These are phyloP conservation scores for Crithidia fasciculata DNA, from an alignment of 208 protist species.

Conservation along the genomic window DNA sequence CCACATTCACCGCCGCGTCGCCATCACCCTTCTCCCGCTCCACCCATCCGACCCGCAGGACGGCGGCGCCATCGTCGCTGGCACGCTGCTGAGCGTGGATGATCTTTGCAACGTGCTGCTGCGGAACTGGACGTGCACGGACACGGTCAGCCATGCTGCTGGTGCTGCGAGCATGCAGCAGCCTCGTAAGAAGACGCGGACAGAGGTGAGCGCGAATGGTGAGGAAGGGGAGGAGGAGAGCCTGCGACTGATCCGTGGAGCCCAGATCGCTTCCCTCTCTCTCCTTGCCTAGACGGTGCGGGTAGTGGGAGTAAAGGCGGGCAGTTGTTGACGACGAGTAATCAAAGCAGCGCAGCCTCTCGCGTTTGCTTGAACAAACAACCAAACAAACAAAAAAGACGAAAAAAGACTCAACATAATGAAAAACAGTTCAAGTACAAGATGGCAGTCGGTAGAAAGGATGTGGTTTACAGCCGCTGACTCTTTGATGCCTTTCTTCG, in stretches of 20 bases:
- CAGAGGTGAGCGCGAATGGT: background rate
- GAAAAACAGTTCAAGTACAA: no score
- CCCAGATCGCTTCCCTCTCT: conserved; percentile 53
- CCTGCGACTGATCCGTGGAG: conserved; percentile 61
- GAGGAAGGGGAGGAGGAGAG: conserved; percentile 10
- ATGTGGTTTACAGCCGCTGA: no score
- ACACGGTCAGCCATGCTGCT: background rate
- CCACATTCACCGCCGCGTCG: conserved; percentile 42
- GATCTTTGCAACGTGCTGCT: conserved; percentile 75
- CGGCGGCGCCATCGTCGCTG: conserved; percentile 21
- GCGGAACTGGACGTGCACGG: conserved; percentile 42
- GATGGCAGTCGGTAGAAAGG: no score
- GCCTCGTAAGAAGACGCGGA: conserved; percentile 26
- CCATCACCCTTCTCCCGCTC: conserved; percentile 22
- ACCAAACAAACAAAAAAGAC: background rate
- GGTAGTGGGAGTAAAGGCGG: no score
- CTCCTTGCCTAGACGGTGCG: conserved; percentile 9
- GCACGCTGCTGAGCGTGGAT: conserved; percentile 69
- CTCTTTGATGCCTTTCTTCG: no score
- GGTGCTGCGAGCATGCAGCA: background rate
- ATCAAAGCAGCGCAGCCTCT: no score
- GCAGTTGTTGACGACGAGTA: no score
- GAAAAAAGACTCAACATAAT: no score
- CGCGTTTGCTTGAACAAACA: background rate
- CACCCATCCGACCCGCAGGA: conserved; percentile 2